A percentile compares a stretch with the other conserved stretches of the same genome.
phyloP scores from a whole-genome alignment of 495 filamentous ascomycete species.

The Parachaetomium inaequale region DNA sequence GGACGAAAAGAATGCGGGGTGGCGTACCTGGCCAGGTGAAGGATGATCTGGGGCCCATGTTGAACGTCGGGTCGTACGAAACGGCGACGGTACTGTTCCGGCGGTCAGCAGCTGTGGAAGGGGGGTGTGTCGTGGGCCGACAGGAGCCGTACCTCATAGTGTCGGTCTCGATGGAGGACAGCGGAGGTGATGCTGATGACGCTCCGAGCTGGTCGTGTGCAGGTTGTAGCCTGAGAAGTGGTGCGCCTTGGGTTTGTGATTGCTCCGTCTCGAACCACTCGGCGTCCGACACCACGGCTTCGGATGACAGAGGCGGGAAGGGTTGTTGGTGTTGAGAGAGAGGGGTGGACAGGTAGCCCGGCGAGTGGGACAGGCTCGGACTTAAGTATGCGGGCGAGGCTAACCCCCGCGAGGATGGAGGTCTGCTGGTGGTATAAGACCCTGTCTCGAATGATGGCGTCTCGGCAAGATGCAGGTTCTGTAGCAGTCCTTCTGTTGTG shows the following conservation, averaged over 20 bases:
- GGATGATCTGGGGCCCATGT: conserved; percentile 44
- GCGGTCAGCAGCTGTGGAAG: conserved; percentile 14
- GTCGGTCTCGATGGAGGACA: conserved; percentile 27
- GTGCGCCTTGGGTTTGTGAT: conserved; percentile 30
- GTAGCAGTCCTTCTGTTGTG: conserved; percentile 36
- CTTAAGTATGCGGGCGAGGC: conserved; percentile 31
- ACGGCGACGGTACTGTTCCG: conserved; percentile 43
- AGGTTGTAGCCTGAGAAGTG: conserved; percentile 36
- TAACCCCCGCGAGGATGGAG: conserved; percentile 29
- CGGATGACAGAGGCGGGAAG: conserved; percentile 28
- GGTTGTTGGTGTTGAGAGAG: conserved; percentile 29
- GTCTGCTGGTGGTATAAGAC: conserved; percentile 31
- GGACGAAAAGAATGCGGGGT: not conserved
- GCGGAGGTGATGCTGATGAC: conserved; percentile 30
- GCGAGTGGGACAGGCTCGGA: conserved; percentile 27
- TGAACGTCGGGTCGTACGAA: conserved; percentile 43
- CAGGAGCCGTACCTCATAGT: conserved; percentile 42
- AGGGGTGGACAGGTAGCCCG: conserved; percentile 22
- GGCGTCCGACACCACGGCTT: conserved; percentile 27
- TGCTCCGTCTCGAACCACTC: conserved; percentile 34
- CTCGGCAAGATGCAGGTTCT: conserved; percentile 35
- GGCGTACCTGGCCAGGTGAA: conserved; percentile 43
- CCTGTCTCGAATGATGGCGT: conserved; percentile 27
- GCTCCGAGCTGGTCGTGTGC: conserved; percentile 29
- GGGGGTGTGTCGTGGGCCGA: not conserved